These are phyloP conservation scores for Collybia mongolica DNA, from an alignment of 768 basidiomycete genomes.

Conservation along the genomic window DNA sequence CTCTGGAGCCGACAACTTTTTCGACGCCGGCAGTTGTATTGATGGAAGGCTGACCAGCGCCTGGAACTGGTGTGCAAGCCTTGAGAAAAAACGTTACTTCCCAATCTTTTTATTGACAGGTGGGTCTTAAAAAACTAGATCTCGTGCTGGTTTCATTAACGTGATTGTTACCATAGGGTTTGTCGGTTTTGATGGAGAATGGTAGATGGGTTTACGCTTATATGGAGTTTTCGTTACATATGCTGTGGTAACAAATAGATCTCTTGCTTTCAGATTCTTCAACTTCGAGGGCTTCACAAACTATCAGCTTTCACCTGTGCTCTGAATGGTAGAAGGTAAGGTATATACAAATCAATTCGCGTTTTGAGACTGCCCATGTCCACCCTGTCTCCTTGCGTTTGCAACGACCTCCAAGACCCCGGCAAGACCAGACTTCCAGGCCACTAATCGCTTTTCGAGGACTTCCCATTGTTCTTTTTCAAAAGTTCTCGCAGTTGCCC, in stretches of 20 bases:
- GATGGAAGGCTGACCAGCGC: slow-evolving; percentile 86
- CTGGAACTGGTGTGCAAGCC: slow-evolving; percentile 87
- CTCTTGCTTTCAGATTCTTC: background rate
- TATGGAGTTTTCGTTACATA: slow-evolving; percentile 1
- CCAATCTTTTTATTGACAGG: slow-evolving; percentile 75
- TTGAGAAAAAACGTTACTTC: slow-evolving; percentile 88
- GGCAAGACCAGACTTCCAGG: slow-evolving; percentile 74
- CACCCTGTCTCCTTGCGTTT: slow-evolving; percentile 47
- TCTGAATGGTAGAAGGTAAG: too few species aligned
- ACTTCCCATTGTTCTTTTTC: slow-evolving; percentile 78
- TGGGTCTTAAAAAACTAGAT: slow-evolving; percentile 29
- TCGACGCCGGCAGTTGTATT: slow-evolving; percentile 83
- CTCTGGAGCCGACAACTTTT: slow-evolving; percentile 89
- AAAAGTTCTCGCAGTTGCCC: slow-evolving; percentile 74
- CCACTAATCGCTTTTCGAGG: slow-evolving; percentile 69
- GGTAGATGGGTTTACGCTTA: slow-evolving; percentile 40
- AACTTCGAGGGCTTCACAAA: background rate
- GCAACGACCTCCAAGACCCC: slow-evolving; percentile 71
- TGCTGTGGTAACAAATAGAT: slow-evolving; percentile 5
- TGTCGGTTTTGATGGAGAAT: slow-evolving; percentile 83
- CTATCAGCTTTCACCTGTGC: too few species aligned
- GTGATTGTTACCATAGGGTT: slow-evolving; percentile 49
- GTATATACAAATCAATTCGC: slow-evolving; percentile 8
- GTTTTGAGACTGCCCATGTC: slow-evolving; percentile 24
- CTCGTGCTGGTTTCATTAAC: background rate